A percentile compares a stretch with the other conserved stretches of the same genome.
Conservation (phyloP, 768 basidiomycete species). For the Lactarius psammicola region DNA sequence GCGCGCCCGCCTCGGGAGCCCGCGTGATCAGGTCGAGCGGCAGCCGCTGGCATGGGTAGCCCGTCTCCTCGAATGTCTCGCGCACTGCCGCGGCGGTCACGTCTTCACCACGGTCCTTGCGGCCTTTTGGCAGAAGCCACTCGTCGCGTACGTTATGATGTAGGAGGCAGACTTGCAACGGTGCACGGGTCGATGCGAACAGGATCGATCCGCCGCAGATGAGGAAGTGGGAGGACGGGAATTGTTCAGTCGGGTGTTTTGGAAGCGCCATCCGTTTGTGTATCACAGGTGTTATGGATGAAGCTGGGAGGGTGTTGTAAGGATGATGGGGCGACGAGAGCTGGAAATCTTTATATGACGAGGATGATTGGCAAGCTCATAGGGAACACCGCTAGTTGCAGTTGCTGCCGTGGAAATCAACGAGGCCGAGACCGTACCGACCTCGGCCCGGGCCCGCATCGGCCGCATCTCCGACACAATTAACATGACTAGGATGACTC, state of each 20-base stretch:
- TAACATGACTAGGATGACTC: too few relatives aligned
- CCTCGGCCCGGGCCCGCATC: neutral
- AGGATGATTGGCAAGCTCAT: neutral
- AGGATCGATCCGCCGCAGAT: constrained; percentile 35
- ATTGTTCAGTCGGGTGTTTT: constrained; percentile 14
- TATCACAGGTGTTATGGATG: neutral
- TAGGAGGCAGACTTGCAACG: constrained; percentile 36
- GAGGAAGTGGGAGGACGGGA: constrained; percentile 30
- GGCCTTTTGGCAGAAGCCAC: constrained; percentile 57
- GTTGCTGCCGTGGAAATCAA: too few relatives aligned
- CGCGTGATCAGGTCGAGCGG: constrained; percentile 52
- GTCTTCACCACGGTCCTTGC: constrained; percentile 56
- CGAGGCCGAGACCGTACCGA: neutral
- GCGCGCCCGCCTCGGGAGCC: constrained; percentile 49
- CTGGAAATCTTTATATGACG: neutral
- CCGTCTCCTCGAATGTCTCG: constrained; percentile 67
- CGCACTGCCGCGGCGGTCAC: constrained; percentile 52
- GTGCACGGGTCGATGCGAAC: constrained; percentile 28
- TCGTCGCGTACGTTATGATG: constrained; percentile 33
- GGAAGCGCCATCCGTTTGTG: constrained; percentile 5
- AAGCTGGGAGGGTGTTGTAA: neutral
- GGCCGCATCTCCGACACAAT: too few relatives aligned
- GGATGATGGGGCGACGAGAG: neutral
- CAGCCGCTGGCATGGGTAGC: constrained; percentile 52
- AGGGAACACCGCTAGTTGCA: too few relatives aligned